Conservation (phyloP, 768 basidiomycete species). For the Rubroboletus satanas region DNA sequence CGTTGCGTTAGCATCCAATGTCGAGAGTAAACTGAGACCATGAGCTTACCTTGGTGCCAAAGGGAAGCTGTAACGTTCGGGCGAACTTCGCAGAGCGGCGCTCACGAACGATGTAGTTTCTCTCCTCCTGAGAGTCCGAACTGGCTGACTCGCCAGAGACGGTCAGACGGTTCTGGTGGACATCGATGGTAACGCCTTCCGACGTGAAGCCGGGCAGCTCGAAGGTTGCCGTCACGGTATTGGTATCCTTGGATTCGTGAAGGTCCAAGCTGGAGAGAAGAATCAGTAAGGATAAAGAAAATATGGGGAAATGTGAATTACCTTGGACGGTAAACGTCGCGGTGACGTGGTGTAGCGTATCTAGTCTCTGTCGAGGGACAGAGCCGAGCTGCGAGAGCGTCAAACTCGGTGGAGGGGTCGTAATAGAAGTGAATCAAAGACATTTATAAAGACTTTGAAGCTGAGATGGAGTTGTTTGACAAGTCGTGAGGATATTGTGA, state of each 20-base stretch:
- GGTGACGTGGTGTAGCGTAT: not conserved
- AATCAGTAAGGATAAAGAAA: not conserved
- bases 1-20: not conserved
- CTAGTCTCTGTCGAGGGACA: not conserved
- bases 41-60: slow-evolving; percentile 42
- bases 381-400: slow-evolving; percentile 24
- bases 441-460: not conserved
- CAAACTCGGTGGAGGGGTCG: not conserved
- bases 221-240: slow-evolving; percentile 48
- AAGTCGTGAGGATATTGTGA: not conserved
- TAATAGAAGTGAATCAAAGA: not conserved
- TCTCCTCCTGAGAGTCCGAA: slow-evolving; percentile 32
- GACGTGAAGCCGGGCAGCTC: slow-evolving; percentile 55
- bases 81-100: slow-evolving; percentile 44
- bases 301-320: not conserved
- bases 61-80: slow-evolving; percentile 43
- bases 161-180: slow-evolving; percentile 44
- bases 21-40: not conserved
- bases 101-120: slow-evolving; percentile 42
- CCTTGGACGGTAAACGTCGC: slow-evolving; percentile 18
- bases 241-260: slow-evolving; percentile 39
- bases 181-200: slow-evolving; percentile 44
- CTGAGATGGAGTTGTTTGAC: not conserved
- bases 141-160: slow-evolving; percentile 42
- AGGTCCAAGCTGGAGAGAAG: slow-evolving; percentile 40